Evolutionary conservation across 371 early-diverging fungal genomes (phyloP), one percentile per base, ranked within the genome.

Genomic region (Rhizopus stolonifer): DNA sequence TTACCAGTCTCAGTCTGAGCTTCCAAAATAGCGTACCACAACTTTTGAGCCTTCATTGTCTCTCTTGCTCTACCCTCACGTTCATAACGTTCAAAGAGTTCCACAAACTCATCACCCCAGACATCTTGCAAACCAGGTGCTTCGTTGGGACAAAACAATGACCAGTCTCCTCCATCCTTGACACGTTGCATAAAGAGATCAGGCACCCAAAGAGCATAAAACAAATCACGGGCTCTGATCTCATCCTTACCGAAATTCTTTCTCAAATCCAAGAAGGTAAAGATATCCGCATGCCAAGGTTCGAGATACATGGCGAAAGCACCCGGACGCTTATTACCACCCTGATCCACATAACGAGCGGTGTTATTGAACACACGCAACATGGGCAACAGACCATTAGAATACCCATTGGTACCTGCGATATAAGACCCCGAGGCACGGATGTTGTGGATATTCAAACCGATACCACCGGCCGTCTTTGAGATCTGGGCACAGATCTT

Each of bases 201-300:
- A 32, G 94, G 92, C 11, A 98, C 85, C 98, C 98, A 98, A 32
- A 98, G 82, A 11, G 90, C 97, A 66, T 87, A 89, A 67, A 98
- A 98, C 45, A 97, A 61, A 68, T 96, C 95, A 46, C 98, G 88
- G 4, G 97, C 94, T 44, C 98, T 83, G 56, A 82, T 79, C 70
- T 98, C 97, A 61, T 98, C 98, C 64, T 92, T 92, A 61, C 98
- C 98, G 51, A 91, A 86, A 80, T 97, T 98, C 80, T 95, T 96
- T 57, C 89, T 80, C 53, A 98, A 65, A 53, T 96, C 97, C 44
- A 98, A 72, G 69, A 97, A 97, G 55, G 89, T 91, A 66, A 95
- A 94, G 32, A 98, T 78, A 60, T 98, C 98, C 4, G 89, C 77
- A 65, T 98, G 98, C 98, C 98, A 98, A 1, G 98, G 97, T 73